Evolutionary conservation across 768 basidiomycete species (phyloP).

Genomic region (Russula sp.): DNA sequence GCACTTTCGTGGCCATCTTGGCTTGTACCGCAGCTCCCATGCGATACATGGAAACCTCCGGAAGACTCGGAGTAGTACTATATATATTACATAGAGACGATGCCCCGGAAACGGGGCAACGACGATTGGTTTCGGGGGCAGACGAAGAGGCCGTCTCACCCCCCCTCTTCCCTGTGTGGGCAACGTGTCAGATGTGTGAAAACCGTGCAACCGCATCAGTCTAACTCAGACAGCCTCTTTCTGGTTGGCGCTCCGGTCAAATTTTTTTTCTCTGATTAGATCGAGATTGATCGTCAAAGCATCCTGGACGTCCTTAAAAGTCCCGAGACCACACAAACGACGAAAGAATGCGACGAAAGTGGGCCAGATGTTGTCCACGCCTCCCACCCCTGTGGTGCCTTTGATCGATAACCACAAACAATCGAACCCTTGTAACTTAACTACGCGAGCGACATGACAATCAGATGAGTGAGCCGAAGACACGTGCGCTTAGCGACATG

Average conservation of each 20-base stretch:
- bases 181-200: conserved; percentile 6
- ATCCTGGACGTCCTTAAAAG: conserved; percentile 4
- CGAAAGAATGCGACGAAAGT: background rate
- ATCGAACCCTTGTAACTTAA: background rate
- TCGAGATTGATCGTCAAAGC: conserved; percentile 10
- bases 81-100: background rate
- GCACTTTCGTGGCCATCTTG: background rate
- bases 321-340: background rate
- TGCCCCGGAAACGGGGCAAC: conserved; percentile 2
- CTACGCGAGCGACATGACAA: background rate
- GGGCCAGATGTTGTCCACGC: background rate
- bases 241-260: background rate
- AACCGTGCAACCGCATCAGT: background rate
- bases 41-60: background rate
- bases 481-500: background rate
- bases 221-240: background rate
- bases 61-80: background rate
- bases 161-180: background rate
- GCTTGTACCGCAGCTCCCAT: background rate
- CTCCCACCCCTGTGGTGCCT: background rate
- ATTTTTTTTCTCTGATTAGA: background rate
- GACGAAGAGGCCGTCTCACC: conserved; percentile 5
- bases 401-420: background rate
- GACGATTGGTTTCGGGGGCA: conserved; percentile 1
- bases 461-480: background rate